Evolutionary conservation across 2,329 filamentous ascomycete genomes (phyloP).

Genomic region (Magnaporthiopsis rhizophila): DNA sequence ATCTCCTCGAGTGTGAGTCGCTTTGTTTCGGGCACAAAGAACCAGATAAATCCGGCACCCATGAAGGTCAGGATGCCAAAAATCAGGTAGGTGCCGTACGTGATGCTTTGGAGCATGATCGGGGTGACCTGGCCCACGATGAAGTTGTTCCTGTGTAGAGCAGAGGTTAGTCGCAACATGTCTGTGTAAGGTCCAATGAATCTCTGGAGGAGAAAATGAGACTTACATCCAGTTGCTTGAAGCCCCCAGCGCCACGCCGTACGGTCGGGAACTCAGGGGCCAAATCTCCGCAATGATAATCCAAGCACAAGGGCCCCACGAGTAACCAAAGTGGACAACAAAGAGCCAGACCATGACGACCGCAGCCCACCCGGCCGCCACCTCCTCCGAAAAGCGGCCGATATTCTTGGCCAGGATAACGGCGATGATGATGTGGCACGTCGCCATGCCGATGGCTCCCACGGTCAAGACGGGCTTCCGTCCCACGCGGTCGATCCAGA

Average conservation of each 20-base stretch:
- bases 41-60: constrained; percentile 54
- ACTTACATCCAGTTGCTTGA: constrained; percentile 56
- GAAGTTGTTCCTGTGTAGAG: constrained; percentile 39
- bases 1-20: constrained; percentile 57
- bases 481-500: constrained; percentile 57
- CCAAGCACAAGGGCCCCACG: constrained; percentile 69
- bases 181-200: background rate
- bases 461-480: constrained; percentile 54
- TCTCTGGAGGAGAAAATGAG: background rate
- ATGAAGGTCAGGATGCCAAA: constrained; percentile 58
- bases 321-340: constrained; percentile 63
- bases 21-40: constrained; percentile 59
- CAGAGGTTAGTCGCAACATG: background rate
- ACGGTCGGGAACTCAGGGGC: constrained; percentile 61
- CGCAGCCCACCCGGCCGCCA: constrained; percentile 62
- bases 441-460: constrained; percentile 62
- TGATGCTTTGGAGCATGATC: constrained; percentile 55
- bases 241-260: constrained; percentile 62
- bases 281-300: constrained; percentile 69
- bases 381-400: constrained; percentile 47
- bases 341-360: constrained; percentile 65
- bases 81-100: constrained; percentile 64
- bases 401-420: constrained; percentile 58
- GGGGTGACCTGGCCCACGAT: constrained; percentile 64
- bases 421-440: constrained; percentile 64